A percentile compares a stretch with the other conserved stretches of the same genome.
phyloP scores from a whole-genome alignment of 129 eudicot species.

The Deinandra increscens region DNA sequence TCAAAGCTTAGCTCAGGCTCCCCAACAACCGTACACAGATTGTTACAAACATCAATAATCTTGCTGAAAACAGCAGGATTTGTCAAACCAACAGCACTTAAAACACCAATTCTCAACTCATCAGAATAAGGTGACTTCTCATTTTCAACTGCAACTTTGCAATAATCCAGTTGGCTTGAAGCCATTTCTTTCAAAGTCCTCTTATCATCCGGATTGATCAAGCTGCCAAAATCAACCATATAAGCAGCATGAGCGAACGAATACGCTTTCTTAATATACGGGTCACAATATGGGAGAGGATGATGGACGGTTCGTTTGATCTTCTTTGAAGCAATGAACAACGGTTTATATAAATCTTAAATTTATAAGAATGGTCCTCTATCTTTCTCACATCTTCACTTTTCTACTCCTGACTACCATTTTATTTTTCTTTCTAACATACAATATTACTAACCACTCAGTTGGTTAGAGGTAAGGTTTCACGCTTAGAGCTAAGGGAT shows the following conservation, averaged over 20 bases:
- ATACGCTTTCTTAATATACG: neutral
- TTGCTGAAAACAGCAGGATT: neutral
- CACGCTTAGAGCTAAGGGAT: too few relatives aligned
- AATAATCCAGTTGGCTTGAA: neutral
- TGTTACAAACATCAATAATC: neutral
- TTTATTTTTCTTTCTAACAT: neutral
- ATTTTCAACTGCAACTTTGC: neutral
- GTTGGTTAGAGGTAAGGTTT: too few relatives aligned
- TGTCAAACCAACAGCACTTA: too few relatives aligned
- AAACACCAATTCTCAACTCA: neutral
- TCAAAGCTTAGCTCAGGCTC: neutral
- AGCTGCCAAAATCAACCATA: neutral
- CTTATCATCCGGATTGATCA: neutral
- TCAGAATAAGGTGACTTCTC: neutral
- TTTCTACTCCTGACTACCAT: neutral
- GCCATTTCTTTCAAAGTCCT: neutral
- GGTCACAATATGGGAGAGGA: neutral
- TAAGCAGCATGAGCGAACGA: neutral
- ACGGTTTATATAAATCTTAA: neutral
- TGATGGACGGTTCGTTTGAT: too few relatives aligned
- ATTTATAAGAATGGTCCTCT: neutral
- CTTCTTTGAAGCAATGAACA: neutral
- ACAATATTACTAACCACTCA: too few relatives aligned
- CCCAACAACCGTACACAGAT: constrained; percentile 1
- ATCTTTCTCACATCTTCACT: neutral